These are phyloP conservation scores for Gremmenia infestans DNA, from an alignment of 2,329 filamentous ascomycete species.

Conservation along the genomic window DNA sequence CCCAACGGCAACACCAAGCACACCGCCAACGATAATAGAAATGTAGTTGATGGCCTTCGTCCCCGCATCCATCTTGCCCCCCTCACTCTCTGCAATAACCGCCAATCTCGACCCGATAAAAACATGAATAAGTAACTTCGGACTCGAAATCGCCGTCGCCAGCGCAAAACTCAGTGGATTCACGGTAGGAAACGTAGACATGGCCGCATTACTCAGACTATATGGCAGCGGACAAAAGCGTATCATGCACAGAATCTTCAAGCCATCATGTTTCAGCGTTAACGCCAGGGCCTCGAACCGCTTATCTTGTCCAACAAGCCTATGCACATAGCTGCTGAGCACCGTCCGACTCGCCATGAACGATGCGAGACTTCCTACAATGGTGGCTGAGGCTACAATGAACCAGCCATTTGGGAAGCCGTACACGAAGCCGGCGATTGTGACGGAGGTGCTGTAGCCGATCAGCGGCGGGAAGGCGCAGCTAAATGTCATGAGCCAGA, in stretches of 20 bases:
- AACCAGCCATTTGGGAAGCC: constrained; percentile 67
- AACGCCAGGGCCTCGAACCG: constrained; percentile 84
- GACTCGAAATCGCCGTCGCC: constrained; percentile 75
- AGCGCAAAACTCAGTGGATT: constrained; percentile 68
- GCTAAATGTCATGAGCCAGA: constrained; percentile 61
- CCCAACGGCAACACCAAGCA: constrained; percentile 70
- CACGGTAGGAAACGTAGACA: constrained; percentile 90
- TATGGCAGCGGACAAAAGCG: constrained; percentile 90
- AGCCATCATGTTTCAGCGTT: constrained; percentile 82
- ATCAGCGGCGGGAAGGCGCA: constrained; percentile 68
- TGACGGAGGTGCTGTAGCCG: constrained; percentile 64
- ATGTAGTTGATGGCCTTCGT: constrained; percentile 81
- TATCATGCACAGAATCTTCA: constrained; percentile 87
- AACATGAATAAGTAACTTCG: constrained; percentile 85
- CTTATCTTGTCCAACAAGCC: constrained; percentile 75
- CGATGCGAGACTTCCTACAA: constrained; percentile 70
- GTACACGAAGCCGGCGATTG: constrained; percentile 65
- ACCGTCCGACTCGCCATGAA: constrained; percentile 79
- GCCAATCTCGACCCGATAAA: constrained; percentile 87
- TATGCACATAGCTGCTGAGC: constrained; percentile 71
- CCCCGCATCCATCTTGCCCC: constrained; percentile 63
- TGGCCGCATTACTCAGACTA: constrained; percentile 86
- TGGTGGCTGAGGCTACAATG: constrained; percentile 69
- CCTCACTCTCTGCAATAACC: constrained; percentile 72
- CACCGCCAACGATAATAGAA: constrained; percentile 67